These are phyloP conservation scores for Dendryphion nanum DNA, from an alignment of 2,329 filamentous ascomycete species.

Conservation along the genomic window DNA sequence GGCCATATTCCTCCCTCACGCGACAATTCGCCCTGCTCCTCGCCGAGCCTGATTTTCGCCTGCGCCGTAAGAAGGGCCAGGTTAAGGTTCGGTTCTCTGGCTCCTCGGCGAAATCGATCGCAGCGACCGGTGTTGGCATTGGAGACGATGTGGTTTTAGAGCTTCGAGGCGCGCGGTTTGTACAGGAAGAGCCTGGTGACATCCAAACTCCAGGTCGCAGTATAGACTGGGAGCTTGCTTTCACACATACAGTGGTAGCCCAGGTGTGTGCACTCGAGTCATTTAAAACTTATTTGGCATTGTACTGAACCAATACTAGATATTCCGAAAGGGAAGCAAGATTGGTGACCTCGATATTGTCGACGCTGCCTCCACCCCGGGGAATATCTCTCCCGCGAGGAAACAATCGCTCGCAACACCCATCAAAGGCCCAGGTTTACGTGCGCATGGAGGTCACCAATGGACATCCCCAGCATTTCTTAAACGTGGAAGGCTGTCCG, in stretches of 20 bases:
- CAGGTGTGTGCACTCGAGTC: constrained; percentile 20
- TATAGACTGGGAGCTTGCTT: constrained; percentile 58
- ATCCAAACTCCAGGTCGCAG: constrained; percentile 56
- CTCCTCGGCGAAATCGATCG: constrained; percentile 66
- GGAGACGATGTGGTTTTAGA: constrained; percentile 72
- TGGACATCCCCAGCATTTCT: constrained; percentile 76
- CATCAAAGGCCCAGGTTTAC: constrained; percentile 1
- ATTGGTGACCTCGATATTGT: constrained; percentile 56
- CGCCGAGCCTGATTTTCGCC: constrained; percentile 78
- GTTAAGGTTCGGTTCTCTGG: constrained; percentile 75
- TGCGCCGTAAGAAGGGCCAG: constrained; percentile 75
- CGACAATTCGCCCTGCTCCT: constrained; percentile 75
- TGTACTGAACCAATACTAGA: constrained; percentile 27
- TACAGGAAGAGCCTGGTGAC: constrained; percentile 51
- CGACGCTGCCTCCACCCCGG: constrained; percentile 27
- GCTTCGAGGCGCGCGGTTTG: constrained; percentile 68
- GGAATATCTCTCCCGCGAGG: constrained; percentile 21
- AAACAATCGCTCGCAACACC: constrained; percentile 6
- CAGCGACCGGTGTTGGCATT: constrained; percentile 67
- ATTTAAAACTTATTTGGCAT: not conserved
- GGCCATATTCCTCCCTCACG: constrained; percentile 83
- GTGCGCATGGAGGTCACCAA: constrained; percentile 29
- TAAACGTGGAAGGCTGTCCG: constrained; percentile 68
- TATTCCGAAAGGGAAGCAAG: constrained; percentile 49
- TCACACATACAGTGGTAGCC: constrained; percentile 37